Evolutionary conservation across 345 rosid genomes (phyloP), one percentile per base, ranked within the genome.

Genomic region (Brassica juncea): DNA sequence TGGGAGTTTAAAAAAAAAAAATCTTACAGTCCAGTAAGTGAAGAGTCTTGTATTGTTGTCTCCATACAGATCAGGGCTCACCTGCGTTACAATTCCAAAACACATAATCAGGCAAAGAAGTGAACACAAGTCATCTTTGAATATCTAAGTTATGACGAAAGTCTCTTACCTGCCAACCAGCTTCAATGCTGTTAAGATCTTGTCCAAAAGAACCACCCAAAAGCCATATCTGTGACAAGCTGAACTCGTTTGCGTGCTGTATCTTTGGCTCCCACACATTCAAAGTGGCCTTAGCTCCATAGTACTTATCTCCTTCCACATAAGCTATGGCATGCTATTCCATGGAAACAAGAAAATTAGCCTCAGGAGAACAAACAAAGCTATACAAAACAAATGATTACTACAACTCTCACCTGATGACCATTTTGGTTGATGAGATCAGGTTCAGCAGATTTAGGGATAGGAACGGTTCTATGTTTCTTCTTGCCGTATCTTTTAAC

Each of bases 111-210:
- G 0, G 10, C 19, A 52, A 61, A 35, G 7, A 52, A 6, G 11
- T 10, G 49, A 14, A 42, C 14, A 62, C 16, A 49, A 23, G 0
- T 23, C 8, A 66, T n/a, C 15, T 14, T 59, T 23, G 15, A 16
- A 59, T 60, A 3, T 25, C 59, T 8, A 73, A 68, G 21, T 72
- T 31, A 55, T 68, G 14, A 30, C 23, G 42, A 39, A 27, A 16
- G 67, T 14, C 68, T 63, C 2, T 11, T 39, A 94, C 99, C 94
- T 95, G 99, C 99, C 98, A 94, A 76, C 99, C 99, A 73, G 99
- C 99, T 87, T 94, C 99, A 72, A 94, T 93, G 83, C 99, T 94
- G 75, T 93, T 94, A 72, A 94, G 98, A 89, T 94, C 98, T 86
- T 94, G 90, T 77, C 98, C 99, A 47, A 94, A 94, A 42, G 98